Conservation (phyloP, 1,284 basidiomycete genomes). For the Entoloma clypeatum region DNA sequence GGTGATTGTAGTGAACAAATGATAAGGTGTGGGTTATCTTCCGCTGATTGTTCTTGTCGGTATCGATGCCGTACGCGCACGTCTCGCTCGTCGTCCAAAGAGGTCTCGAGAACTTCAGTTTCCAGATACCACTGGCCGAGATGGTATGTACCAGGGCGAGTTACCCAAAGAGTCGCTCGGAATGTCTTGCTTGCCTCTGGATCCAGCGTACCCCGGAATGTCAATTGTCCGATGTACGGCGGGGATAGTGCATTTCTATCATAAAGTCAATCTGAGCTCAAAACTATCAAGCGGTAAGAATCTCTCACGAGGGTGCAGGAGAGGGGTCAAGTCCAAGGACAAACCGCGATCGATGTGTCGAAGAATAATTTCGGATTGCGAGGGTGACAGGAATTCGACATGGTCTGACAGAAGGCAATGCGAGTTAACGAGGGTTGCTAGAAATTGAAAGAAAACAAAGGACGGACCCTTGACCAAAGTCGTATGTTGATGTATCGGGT, state of each 20-base stretch:
- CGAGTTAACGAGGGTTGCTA: slow-evolving; percentile 6
- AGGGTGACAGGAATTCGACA: slow-evolving; percentile 55
- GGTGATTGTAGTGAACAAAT: slow-evolving; percentile 32
- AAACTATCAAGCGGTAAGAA: slow-evolving; percentile 5
- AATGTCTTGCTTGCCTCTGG: slow-evolving; percentile 45
- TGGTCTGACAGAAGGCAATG: slow-evolving; percentile 41
- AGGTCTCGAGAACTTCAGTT: slow-evolving; percentile 51
- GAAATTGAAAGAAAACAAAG: not conserved
- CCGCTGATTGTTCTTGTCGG: slow-evolving; percentile 41
- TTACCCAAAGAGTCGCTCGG: slow-evolving; percentile 51
- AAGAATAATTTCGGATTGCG: slow-evolving; percentile 65
- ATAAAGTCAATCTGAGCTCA: slow-evolving; percentile 6
- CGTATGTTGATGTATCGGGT: slow-evolving; percentile 44
- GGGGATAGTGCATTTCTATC: slow-evolving; percentile 43
- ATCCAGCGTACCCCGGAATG: slow-evolving; percentile 51
- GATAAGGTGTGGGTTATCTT: slow-evolving; percentile 40
- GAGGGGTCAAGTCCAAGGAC: slow-evolving; percentile 42
- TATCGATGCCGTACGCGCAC: slow-evolving; percentile 43
- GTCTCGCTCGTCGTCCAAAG: slow-evolving; percentile 23
- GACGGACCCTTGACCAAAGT: slow-evolving; percentile 68
- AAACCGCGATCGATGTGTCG: slow-evolving; percentile 52
- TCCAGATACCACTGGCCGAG: slow-evolving; percentile 63
- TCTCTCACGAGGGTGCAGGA: slow-evolving; percentile 35
- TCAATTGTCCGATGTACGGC: slow-evolving; percentile 56
- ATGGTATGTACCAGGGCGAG: slow-evolving; percentile 61